Conservation (phyloP, 345 rosid species). For the Eucalyptus erythrocorys region DNA sequence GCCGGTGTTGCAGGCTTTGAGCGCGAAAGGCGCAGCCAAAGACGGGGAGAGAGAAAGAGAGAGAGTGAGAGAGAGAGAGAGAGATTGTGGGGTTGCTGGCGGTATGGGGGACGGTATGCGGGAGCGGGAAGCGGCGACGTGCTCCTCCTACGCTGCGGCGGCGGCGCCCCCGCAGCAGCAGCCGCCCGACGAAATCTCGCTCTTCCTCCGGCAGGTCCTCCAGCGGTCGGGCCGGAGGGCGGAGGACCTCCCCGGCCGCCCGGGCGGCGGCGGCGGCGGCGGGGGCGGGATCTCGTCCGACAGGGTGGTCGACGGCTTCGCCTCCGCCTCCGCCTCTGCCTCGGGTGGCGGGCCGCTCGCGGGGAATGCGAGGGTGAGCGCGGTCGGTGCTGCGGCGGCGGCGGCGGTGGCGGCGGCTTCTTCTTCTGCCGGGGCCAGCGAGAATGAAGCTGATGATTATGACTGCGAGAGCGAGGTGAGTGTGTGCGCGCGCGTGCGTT, state of each 20-base stretch:
- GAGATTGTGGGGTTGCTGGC: not conserved
- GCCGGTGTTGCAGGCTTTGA: not conserved
- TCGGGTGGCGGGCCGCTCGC: not conserved
- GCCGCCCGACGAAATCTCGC: constrained; percentile 51
- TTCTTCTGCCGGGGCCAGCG: constrained; percentile 14
- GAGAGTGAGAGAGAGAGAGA: not conserved
- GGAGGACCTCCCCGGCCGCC: not conserved
- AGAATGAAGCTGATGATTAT: constrained; percentile 52
- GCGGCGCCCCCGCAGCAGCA: not conserved
- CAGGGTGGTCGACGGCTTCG: not conserved
- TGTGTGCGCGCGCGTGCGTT: too few relatives aligned
- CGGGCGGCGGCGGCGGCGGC: not conserved
- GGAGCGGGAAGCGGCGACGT: not conserved
- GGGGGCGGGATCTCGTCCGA: not conserved
- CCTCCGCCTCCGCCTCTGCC: not conserved
- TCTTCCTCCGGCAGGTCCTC: constrained; percentile 49
- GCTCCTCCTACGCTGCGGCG: not conserved
- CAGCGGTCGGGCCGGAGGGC: constrained; percentile 30
- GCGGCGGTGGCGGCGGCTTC: constrained; percentile 3
- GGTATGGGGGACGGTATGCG: not conserved
- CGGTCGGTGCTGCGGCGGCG: not conserved
- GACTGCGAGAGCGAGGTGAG: constrained; percentile 82
- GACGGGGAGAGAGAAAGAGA: not conserved
- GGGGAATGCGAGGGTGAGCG: not conserved
- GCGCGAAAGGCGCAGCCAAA: not conserved